A percentile compares a stretch with the other conserved stretches of the same genome.
phyloP scores from a whole-genome alignment of 2,329 filamentous ascomycete genomes.

The Neonectria sp. region DNA sequence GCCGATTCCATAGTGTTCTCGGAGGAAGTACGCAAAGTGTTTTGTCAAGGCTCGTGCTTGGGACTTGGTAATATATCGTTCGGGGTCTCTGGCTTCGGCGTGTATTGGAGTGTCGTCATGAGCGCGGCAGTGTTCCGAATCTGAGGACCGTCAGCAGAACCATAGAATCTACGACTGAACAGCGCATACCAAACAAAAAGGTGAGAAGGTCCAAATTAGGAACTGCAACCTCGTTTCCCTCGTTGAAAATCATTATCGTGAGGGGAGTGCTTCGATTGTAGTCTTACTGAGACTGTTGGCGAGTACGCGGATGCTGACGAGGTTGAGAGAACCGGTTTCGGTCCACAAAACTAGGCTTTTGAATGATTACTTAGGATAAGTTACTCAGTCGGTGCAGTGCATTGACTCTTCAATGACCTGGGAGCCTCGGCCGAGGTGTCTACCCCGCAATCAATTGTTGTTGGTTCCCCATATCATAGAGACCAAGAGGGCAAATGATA shows the following conservation, averaged over 20 bases:
- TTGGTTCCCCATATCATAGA: conserved; percentile 4
- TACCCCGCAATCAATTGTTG: conserved; percentile 20
- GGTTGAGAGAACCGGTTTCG: not conserved
- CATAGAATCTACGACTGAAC: not conserved
- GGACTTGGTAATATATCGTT: conserved; percentile 67
- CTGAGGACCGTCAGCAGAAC: conserved; percentile 42
- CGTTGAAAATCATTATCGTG: conserved; percentile 55
- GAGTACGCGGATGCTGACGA: not conserved
- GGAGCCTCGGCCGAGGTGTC: conserved; percentile 11
- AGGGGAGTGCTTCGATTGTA: not conserved
- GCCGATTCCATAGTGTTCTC: conserved; percentile 67
- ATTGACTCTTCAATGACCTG: not conserved
- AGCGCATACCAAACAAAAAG: conserved; percentile 57
- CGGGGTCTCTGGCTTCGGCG: conserved; percentile 69
- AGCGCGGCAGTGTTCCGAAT: conserved; percentile 52
- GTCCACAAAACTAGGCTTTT: not conserved
- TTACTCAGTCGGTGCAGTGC: not conserved
- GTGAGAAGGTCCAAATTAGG: conserved; percentile 61
- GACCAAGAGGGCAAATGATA: conserved; percentile 7
- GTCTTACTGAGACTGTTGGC: not conserved
- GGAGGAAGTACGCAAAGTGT: conserved; percentile 69
- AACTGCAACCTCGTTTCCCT: conserved; percentile 50
- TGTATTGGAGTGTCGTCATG: conserved; percentile 68
- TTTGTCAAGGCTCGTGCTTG: conserved; percentile 64
- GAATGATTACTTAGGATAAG: not conserved